Conservation (phyloP, 2,329 filamentous ascomycete genomes). For the Aspergillus sp. region DNA sequence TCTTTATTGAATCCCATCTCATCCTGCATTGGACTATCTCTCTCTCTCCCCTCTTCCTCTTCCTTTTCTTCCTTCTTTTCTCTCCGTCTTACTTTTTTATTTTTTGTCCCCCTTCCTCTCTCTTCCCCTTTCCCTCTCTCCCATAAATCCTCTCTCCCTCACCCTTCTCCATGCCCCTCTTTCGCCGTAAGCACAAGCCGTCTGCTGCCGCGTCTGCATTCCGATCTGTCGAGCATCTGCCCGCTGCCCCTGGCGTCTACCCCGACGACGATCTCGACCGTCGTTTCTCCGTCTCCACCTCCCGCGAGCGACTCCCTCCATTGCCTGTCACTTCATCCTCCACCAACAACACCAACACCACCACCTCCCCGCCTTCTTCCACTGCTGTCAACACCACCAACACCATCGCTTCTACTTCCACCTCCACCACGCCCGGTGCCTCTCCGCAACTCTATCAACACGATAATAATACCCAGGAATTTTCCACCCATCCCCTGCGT, state of each 20-base stretch:
- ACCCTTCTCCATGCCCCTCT: constrained; percentile 20
- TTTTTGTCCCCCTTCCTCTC: neutral
- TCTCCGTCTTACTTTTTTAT: neutral
- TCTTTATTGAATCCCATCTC: neutral
- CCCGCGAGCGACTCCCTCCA: constrained; percentile 15
- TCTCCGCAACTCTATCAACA: neutral
- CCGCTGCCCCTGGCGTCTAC: constrained; percentile 15
- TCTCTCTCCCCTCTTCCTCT: neutral
- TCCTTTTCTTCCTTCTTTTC: constrained; percentile 7
- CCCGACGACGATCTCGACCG: constrained; percentile 11
- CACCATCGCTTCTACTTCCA: constrained; percentile 18
- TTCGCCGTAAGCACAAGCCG: constrained; percentile 19
- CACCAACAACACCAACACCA: constrained; percentile 12
- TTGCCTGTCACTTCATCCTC: constrained; percentile 13
- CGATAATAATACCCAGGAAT: neutral
- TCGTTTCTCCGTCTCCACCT: constrained; percentile 13
- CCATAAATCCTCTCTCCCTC: constrained; percentile 1
- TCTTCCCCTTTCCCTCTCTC: neutral
- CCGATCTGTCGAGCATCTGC: constrained; percentile 20
- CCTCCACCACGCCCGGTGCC: constrained; percentile 5
- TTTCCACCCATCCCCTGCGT: constrained; percentile 13
- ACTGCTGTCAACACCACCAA: constrained; percentile 11
- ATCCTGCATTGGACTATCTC: neutral
- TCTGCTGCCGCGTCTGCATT: constrained; percentile 17
- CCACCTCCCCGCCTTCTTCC: constrained; percentile 1